phyloP scores from a whole-genome alignment of 352 stramenopile species.

The Halophytophthora polymorphica region DNA sequence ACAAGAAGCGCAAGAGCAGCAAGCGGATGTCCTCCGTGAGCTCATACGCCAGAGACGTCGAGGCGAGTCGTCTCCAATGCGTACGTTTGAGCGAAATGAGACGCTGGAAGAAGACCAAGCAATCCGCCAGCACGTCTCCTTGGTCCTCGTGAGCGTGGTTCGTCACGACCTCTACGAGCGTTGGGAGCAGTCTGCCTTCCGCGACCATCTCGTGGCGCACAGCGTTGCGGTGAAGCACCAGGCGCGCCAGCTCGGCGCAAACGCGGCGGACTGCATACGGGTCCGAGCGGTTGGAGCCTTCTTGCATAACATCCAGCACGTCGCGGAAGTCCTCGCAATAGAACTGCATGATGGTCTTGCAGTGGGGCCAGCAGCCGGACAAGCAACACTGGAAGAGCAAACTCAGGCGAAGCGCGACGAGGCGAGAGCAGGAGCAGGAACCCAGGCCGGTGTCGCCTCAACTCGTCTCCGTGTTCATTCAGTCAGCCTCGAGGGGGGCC shows the following conservation, averaged over 20 bases:
- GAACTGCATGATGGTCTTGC: conserved; percentile 48
- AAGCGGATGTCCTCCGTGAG: conserved; percentile 3
- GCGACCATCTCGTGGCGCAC: conserved; percentile 32
- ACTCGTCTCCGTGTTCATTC: too few species aligned
- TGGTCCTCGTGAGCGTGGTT: conserved; percentile 28
- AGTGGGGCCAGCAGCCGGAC: too few species aligned
- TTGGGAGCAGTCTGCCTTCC: conserved; percentile 27
- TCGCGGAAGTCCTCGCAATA: conserved; percentile 37
- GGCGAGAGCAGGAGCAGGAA: too few species aligned
- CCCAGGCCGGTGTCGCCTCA: too few species aligned
- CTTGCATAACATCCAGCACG: conserved; percentile 34
- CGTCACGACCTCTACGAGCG: conserved; percentile 23
- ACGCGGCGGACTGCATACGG: conserved; percentile 49
- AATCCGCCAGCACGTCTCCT: conserved; percentile 34
- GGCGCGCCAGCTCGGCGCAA: conserved; percentile 47
- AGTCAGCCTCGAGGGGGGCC: too few species aligned
- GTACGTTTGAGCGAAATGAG: conserved; percentile 51
- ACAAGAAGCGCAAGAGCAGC: not conserved
- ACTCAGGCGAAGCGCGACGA: too few species aligned
- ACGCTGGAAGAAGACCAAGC: conserved; percentile 42
- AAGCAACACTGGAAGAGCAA: too few species aligned
- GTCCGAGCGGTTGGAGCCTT: conserved; percentile 23
- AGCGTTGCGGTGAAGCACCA: conserved; percentile 31
- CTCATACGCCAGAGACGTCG: not conserved
- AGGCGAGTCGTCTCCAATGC: conserved; percentile 2